Percentiles rank a stretch among this genome's conserved stretches.
Evolutionary conservation across 2,329 filamentous ascomycete genomes (phyloP).

Genomic region (Calonectria pauciramosa): DNA sequence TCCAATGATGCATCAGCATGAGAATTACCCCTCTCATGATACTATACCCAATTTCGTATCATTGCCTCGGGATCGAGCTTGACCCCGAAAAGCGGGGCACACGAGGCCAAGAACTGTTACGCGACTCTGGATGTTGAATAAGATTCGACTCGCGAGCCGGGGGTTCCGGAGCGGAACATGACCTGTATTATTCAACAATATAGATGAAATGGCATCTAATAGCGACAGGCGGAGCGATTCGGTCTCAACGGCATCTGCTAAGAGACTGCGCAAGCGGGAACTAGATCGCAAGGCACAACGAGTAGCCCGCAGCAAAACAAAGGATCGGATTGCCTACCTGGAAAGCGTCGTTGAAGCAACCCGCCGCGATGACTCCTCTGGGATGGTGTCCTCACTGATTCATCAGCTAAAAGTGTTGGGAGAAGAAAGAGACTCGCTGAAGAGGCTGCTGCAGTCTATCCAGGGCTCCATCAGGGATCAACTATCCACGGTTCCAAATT

Average conservation of each 20-base stretch:
- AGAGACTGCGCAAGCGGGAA: not conserved
- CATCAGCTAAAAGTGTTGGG: not conserved
- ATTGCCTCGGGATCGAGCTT: not conserved
- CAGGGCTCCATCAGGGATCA: not conserved
- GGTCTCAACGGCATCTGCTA: not conserved
- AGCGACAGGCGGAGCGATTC: not conserved
- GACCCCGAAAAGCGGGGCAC: not conserved
- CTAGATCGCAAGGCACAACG: constrained; percentile 2
- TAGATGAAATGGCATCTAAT: not conserved
- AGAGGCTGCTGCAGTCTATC: not conserved
- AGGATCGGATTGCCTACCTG: not conserved
- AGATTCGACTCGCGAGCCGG: not conserved
- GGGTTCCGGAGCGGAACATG: not conserved
- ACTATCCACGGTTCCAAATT: not conserved
- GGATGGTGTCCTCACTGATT: not conserved
- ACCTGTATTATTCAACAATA: not conserved
- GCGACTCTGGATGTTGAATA: not conserved
- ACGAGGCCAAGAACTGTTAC: not conserved
- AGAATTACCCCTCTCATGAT: not conserved
- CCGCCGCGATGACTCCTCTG: not conserved
- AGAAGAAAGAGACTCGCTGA: not conserved
- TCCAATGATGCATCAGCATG: not conserved
- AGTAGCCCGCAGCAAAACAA: not conserved
- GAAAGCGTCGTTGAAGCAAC: constrained; percentile 5
- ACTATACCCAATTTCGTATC: not conserved